Evolutionary conservation across 1,284 basidiomycete species (phyloP), one percentile per base, ranked within the genome.

Genomic region (Caloboletus inedulis): DNA sequence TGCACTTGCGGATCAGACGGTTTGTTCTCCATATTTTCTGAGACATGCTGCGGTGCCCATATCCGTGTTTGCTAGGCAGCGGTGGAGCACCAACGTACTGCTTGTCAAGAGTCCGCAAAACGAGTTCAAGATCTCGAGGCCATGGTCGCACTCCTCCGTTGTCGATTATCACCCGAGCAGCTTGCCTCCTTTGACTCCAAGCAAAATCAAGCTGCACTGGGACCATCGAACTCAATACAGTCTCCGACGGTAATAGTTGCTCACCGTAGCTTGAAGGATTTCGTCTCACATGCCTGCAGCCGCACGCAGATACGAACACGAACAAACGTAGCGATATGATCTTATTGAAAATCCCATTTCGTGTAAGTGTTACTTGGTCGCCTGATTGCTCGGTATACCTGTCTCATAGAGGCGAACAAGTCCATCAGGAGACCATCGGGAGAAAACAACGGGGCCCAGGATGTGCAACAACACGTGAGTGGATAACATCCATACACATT

Each of bases 261-360:
- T 13, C n/a, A 40, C 16, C 9, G 12, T 35, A 29, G 27, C 27
- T 25, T 7, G 4, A 41, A 41, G 35, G 34, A 27, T 33, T 3
- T 0, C 50, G 16, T 47, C 63, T 66, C 35, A 63, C 39, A 27
- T 30, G 2, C 29, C 3, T 23, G 19, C 41, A 64, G 60, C 49
- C 53, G 2, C 45, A 25, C 5, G 13, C 51, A 46, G 54, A 59
- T 29, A 16, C 46, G 10, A 47, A 36, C 16, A 4, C 53, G n/a
- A 48, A 51, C 45, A 68, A 54, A 29, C 60, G 57, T 14, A 64
- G 31, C 36, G 62, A 68, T 9, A 41, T 51, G 58, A 63, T 66
- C 37, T 16, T 61, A 10, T 39, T 65, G 31, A 66, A 59, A 53
- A 64, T 68, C 0, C 62, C 65, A 30, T 53, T 36, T 47, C 64